These are phyloP conservation scores for Salix arbutifolia DNA, from an alignment of 345 rosid species.

Conservation along the genomic window DNA sequence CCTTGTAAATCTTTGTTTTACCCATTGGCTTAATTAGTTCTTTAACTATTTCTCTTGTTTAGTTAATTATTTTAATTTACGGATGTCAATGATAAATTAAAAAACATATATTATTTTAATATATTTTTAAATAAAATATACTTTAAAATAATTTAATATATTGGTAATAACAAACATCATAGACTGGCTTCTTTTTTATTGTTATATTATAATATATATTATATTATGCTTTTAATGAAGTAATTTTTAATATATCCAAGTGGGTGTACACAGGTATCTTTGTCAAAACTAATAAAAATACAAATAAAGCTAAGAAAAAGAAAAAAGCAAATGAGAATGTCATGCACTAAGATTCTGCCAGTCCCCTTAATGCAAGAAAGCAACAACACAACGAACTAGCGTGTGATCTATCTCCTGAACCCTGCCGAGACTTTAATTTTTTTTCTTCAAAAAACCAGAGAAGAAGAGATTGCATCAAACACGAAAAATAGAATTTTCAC, in stretches of 20 bases:
- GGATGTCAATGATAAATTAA: too few relatives aligned
- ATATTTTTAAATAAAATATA: too few relatives aligned
- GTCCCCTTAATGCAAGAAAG: background rate
- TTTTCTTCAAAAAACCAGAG: background rate
- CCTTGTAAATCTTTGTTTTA: too few relatives aligned
- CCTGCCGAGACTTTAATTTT: background rate
- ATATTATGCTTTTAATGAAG: too few relatives aligned
- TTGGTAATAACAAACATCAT: too few relatives aligned
- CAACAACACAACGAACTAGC: background rate
- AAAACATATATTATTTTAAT: too few relatives aligned
- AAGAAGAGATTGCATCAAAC: background rate
- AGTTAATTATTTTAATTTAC: too few relatives aligned
- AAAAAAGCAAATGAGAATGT: background rate
- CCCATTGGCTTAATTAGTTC: background rate
- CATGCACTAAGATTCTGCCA: background rate
- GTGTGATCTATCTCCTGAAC: background rate
- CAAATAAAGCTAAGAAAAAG: background rate
- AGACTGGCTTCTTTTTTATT: too few relatives aligned
- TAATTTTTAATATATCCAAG: too few relatives aligned
- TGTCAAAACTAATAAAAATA: background rate
- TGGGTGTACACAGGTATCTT: too few relatives aligned
- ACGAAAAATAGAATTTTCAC: constrained; percentile 14
- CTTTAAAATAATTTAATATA: too few relatives aligned
- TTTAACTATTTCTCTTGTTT: background rate
- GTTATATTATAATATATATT: too few relatives aligned